phyloP scores from a whole-genome alignment of 1,284 basidiomycete species.

The Boletus holoroseus region DNA sequence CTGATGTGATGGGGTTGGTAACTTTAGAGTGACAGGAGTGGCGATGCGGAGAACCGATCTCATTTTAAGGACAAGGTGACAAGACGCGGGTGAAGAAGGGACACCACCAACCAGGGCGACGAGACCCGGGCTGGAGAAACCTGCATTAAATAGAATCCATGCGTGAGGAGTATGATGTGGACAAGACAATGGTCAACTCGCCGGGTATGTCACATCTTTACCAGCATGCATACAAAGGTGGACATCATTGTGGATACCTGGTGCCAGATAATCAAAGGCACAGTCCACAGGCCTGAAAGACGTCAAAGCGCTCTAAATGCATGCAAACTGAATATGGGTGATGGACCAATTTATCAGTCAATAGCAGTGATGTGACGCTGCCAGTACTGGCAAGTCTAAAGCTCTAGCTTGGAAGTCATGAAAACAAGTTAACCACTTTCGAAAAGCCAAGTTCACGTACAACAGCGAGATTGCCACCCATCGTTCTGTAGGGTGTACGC shows the following conservation, averaged over 20 bases:
- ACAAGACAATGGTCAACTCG: slow-evolving; percentile 17
- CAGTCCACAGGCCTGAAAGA: neutral
- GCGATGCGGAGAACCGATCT: slow-evolving; percentile 7
- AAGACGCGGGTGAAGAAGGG: neutral
- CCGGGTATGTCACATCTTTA: neutral
- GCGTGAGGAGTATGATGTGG: slow-evolving; percentile 3
- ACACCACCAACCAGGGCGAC: neutral
- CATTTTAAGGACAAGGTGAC: slow-evolving; percentile 12
- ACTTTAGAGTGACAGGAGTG: slow-evolving; percentile 7
- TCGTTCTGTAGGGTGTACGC: neutral
- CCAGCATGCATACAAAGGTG: slow-evolving; percentile 13
- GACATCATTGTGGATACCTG: slow-evolving; percentile 5
- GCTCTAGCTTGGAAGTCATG: neutral
- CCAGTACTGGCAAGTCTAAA: neutral
- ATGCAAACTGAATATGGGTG: neutral
- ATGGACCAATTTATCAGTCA: neutral
- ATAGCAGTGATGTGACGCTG: neutral
- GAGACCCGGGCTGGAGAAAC: neutral
- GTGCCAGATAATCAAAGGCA: neutral
- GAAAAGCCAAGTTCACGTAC: neutral
- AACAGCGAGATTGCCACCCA: neutral
- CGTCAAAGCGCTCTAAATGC: neutral
- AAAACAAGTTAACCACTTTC: neutral
- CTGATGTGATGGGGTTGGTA: slow-evolving; percentile 4
- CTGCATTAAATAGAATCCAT: slow-evolving; percentile 19